These are phyloP conservation scores for Syncephalis fuscata DNA, from an alignment of 371 early-diverging fungal genomes.

Conservation along the genomic window DNA sequence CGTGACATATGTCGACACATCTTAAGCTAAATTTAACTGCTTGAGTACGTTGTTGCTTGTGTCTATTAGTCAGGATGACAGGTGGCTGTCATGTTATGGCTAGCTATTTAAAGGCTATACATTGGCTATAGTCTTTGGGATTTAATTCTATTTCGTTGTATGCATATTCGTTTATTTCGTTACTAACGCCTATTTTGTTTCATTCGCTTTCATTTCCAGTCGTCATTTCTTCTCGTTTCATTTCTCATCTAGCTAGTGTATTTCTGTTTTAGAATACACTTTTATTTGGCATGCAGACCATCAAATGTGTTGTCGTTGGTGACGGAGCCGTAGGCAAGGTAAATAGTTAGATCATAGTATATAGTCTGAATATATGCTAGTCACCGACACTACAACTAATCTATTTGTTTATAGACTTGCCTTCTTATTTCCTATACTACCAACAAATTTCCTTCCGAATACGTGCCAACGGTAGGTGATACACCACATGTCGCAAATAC, in stretches of 20 bases:
- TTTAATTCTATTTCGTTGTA: too few species aligned
- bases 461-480: constrained; percentile 84
- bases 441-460: constrained; percentile 96
- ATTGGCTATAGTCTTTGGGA: too few species aligned
- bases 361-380: background rate
- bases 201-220: background rate
- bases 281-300: constrained; percentile 48
- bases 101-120: too few species aligned
- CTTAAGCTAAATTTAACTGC: too few species aligned
- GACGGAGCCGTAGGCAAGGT: constrained; percentile 98
- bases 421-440: constrained; percentile 96
- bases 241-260: too few species aligned
- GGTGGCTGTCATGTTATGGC: too few species aligned
- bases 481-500: background rate
- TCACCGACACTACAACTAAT: background rate
- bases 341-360: constrained; percentile 6
- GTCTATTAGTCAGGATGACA: background rate
- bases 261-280: too few species aligned
- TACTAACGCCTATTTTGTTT: background rate
- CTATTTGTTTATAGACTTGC: constrained; percentile 50
- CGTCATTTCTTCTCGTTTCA: background rate
- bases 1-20: too few species aligned
- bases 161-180: background rate
- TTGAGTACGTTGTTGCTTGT: background rate
- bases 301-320: constrained; percentile 92